Percentiles rank a stretch among this genome's conserved stretches.
These are phyloP conservation scores for Otatea glauca DNA, from an alignment of 176 grass and related monocot species.

Conservation along the genomic window DNA sequence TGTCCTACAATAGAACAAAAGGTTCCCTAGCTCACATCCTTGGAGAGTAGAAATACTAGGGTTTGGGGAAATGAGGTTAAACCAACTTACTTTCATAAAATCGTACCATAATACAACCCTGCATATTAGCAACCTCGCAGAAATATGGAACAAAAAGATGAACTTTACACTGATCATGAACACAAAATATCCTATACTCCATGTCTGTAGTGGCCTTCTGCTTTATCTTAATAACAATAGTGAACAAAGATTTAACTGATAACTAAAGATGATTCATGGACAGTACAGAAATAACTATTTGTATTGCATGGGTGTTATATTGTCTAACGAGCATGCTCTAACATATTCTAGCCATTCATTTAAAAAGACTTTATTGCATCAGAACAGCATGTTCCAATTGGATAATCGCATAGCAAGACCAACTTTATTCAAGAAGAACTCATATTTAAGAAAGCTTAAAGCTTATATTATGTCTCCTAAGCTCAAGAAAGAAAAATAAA, in stretches of 20 bases:
- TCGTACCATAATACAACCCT: neutral
- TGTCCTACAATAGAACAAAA: neutral
- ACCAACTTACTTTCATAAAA: neutral
- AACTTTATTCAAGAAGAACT: constrained; percentile 8
- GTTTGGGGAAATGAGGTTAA: constrained; percentile 5
- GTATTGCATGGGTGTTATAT: neutral
- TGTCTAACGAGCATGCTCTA: neutral
- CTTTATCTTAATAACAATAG: neutral
- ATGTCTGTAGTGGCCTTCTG: neutral
- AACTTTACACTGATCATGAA: neutral
- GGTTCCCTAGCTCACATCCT: neutral
- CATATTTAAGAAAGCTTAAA: neutral
- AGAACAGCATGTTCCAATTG: neutral
- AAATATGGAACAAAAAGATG: neutral
- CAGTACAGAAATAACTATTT: neutral
- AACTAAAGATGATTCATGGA: neutral
- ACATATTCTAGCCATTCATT: neutral
- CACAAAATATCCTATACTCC: neutral
- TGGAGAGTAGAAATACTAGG: neutral
- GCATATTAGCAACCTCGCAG: neutral
- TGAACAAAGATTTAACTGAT: neutral
- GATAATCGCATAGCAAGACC: neutral
- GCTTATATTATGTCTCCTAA: neutral
- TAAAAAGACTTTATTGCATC: constrained; percentile 14
- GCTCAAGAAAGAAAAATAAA: neutral